Evolutionary conservation across 331 rosid species (phyloP).

Genomic region (Erythrophleum ivorense): DNA sequence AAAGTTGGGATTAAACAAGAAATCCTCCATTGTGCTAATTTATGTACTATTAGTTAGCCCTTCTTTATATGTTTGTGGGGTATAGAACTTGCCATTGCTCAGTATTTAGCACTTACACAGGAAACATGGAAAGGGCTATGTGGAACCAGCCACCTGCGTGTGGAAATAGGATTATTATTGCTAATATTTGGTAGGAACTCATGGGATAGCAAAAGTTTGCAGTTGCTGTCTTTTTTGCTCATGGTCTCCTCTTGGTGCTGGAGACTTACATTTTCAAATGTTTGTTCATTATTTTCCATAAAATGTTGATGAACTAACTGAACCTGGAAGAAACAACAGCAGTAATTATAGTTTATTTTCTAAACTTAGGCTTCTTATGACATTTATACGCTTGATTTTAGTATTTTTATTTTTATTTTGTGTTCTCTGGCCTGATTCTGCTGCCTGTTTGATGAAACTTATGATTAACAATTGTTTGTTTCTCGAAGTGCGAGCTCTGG

Average conservation of each 20-base stretch:
- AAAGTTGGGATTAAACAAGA: constrained; percentile 29
- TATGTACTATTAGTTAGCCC: constrained; percentile 16
- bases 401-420: constrained; percentile 34
- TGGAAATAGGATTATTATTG: constrained; percentile 2
- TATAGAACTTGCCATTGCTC: constrained; percentile 13
- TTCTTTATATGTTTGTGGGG: neutral
- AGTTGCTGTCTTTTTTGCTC: constrained; percentile 18
- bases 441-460: constrained; percentile 40
- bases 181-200: constrained; percentile 16
- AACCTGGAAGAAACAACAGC: constrained; percentile 7
- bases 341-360: neutral
- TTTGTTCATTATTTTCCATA: neutral
- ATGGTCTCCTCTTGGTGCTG: constrained; percentile 9
- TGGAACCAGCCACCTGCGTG: constrained; percentile 26
- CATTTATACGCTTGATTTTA: constrained; percentile 26
- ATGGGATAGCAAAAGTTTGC: constrained; percentile 27
- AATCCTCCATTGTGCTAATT: constrained; percentile 21
- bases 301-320: constrained; percentile 30
- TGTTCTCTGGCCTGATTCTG: constrained; percentile 34
- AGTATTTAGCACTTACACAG: neutral
- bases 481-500: constrained; percentile 58
- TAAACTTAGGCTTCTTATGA: neutral
- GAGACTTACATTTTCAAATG: constrained; percentile 27
- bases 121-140: constrained; percentile 26
- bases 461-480: constrained; percentile 41